phyloP scores from a whole-genome alignment of 1,284 basidiomycete genomes.

The Trametes versicolor region DNA sequence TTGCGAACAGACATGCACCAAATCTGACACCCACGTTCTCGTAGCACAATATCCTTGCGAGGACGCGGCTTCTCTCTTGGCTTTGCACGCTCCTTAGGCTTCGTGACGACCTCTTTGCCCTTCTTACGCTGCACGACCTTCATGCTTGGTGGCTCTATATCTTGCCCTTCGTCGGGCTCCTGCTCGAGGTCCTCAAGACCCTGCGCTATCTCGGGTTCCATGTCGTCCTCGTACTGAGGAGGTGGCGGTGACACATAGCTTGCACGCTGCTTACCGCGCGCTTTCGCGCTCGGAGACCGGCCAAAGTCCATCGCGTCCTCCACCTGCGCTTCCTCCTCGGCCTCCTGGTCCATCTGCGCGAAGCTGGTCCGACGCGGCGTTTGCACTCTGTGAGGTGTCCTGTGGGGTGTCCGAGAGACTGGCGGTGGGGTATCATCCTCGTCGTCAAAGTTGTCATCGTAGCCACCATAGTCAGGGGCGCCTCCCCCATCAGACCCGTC shows the following conservation, averaged over 20 bases:
- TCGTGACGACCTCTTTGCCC: constrained; percentile 34
- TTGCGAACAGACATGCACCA: not conserved
- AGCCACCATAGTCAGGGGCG: constrained; percentile 37
- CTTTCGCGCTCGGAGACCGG: constrained; percentile 41
- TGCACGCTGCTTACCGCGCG: constrained; percentile 48
- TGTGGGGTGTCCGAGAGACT: constrained; percentile 13
- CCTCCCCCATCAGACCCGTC: constrained; percentile 29
- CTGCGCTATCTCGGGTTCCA: constrained; percentile 66
- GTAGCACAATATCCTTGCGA: constrained; percentile 36
- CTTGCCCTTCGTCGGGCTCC: constrained; percentile 32
- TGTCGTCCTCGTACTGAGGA: constrained; percentile 48
- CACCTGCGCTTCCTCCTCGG: constrained; percentile 50
- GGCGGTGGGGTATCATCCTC: constrained; percentile 30
- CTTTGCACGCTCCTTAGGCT: constrained; percentile 42
- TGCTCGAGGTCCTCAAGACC: constrained; percentile 46
- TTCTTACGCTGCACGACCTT: constrained; percentile 31
- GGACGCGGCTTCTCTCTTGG: constrained; percentile 38
- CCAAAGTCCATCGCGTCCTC: constrained; percentile 39
- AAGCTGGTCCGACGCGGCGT: constrained; percentile 55
- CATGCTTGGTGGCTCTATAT: constrained; percentile 30
- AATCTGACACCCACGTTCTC: constrained; percentile 39
- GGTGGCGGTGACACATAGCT: constrained; percentile 38
- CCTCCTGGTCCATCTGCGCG: constrained; percentile 56
- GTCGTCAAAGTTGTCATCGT: constrained; percentile 36
- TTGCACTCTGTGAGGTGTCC: constrained; percentile 13